Percentiles rank a stretch among this genome's conserved stretches.
These are phyloP conservation scores for Sonneratia alba DNA, from an alignment of 345 rosid species.

Conservation along the genomic window DNA sequence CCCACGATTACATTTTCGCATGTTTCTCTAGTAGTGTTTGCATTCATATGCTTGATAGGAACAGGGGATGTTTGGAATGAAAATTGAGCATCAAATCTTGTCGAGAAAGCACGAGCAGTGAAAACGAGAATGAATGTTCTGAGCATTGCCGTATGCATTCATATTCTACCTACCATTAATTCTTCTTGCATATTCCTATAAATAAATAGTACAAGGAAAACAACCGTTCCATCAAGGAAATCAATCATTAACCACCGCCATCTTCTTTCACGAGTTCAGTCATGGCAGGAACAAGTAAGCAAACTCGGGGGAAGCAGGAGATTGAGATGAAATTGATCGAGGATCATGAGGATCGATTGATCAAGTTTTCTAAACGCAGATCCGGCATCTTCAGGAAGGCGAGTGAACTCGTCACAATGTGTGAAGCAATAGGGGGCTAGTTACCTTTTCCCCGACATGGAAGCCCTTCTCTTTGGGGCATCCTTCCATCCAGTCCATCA, in stretches of 20 bases:
- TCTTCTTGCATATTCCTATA: not conserved
- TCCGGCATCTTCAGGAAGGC: not conserved
- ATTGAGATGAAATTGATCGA: not conserved
- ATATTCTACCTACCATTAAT: too few relatives aligned
- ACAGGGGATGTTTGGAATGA: too few relatives aligned
- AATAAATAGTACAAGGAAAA: not conserved
- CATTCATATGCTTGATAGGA: too few relatives aligned
- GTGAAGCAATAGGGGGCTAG: not conserved
- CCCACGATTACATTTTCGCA: too few relatives aligned
- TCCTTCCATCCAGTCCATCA: not conserved
- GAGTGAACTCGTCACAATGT: not conserved
- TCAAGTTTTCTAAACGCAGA: not conserved
- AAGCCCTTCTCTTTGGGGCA: conserved; percentile 2
- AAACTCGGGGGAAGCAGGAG: conserved; percentile 6
- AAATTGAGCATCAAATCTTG: too few relatives aligned
- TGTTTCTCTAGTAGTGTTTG: too few relatives aligned
- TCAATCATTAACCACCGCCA: not conserved
- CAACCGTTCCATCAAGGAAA: not conserved
- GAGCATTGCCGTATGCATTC: not conserved
- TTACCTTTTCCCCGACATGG: conserved; percentile 15
- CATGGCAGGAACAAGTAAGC: not conserved
- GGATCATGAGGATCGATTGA: not conserved
- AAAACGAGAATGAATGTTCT: too few relatives aligned
- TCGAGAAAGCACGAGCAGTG: too few relatives aligned
- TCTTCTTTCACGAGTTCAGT: not conserved